Evolutionary conservation across 2,329 filamentous ascomycete species (phyloP).

Genomic region (Diaporthe australafricana): DNA sequence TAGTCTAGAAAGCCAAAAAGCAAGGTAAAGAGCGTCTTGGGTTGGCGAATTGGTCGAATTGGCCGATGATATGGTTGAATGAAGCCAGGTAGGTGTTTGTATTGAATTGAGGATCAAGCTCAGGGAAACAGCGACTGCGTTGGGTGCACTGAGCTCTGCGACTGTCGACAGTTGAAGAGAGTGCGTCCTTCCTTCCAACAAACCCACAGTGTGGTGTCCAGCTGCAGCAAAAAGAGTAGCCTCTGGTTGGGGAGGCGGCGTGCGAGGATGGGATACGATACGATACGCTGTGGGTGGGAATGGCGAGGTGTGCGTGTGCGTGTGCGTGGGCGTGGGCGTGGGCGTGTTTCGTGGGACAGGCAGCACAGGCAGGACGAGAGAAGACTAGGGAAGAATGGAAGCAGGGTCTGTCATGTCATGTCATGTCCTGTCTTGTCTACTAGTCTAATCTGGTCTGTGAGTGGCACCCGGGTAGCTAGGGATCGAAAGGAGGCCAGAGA

Average conservation of each 20-base stretch:
- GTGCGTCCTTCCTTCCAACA: constrained; percentile 28
- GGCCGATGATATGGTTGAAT: background rate
- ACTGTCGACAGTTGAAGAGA: background rate
- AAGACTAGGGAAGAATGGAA: constrained; percentile 25
- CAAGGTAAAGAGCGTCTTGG: constrained; percentile 25
- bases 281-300: background rate
- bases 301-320: background rate
- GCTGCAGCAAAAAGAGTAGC: background rate
- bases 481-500: constrained; percentile 16
- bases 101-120: background rate
- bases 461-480: constrained; percentile 13
- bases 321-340: background rate
- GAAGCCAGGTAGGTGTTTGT: background rate
- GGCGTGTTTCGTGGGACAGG: constrained; percentile 10
- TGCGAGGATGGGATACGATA: background rate
- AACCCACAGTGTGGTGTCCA: background rate
- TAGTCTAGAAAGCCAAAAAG: constrained; percentile 13
- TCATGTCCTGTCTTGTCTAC: background rate
- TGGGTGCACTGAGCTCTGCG: constrained; percentile 8
- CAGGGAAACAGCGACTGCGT: constrained; percentile 28
- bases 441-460: background rate
- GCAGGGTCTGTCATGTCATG: constrained; percentile 10
- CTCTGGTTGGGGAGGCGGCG: background rate
- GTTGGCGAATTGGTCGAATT: background rate
- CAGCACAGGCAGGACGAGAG: constrained; percentile 13